Base-by-base conservation (phyloP, 179 eudicot genomes). In the Spergularia azorica region DNA sequence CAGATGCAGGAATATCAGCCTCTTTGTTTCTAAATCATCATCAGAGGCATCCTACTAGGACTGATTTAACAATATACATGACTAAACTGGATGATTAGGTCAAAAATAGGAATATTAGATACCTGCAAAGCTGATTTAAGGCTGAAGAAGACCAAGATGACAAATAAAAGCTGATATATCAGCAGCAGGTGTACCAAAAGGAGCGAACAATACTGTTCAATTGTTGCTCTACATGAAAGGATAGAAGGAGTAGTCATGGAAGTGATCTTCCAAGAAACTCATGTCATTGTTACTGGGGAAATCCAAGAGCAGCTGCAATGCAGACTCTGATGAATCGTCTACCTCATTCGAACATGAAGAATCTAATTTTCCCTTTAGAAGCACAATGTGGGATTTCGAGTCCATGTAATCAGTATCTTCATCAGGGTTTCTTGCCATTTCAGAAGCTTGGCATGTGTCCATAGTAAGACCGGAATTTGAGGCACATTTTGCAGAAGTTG, bases 281-380 rank as follows among this genome's bases (percentile, higher is more conserved):
- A 95, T 93, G 84, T 93, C 94, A 77, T 89, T 83, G 86, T 76
- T 67, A 17, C 83, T 71, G 0, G 94, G 98, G 78, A 86, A 91
- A 80, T 93, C 97, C 86, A 94, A 75, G 3, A 95, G 92, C 84
- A 94, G 74, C 79, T 86, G 90, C 72, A 95, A 70, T 6, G 93
- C 88, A 0, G 92, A 88, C 74, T 90, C 97, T 0, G 94, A 89
- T 10, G 91, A 88, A 71, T 91, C 96, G 39, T 94, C 98, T 71
- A 87, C 36, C 21, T 88, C 94, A 41, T 80, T 85, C 5, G 96
- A 86, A 83, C 92, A 80, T 6, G 90, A 90, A 3, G 87, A 81
- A 77, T 82, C 85, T 0, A 91, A 79, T 32, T 76, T 82, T 6
- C 18, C 71, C 58, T 73, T 76, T n/a, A 84, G 62, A 71, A 75